Evolutionary conservation across 768 basidiomycete genomes (phyloP).

Genomic region (Leucogyrophana mollusca): DNA sequence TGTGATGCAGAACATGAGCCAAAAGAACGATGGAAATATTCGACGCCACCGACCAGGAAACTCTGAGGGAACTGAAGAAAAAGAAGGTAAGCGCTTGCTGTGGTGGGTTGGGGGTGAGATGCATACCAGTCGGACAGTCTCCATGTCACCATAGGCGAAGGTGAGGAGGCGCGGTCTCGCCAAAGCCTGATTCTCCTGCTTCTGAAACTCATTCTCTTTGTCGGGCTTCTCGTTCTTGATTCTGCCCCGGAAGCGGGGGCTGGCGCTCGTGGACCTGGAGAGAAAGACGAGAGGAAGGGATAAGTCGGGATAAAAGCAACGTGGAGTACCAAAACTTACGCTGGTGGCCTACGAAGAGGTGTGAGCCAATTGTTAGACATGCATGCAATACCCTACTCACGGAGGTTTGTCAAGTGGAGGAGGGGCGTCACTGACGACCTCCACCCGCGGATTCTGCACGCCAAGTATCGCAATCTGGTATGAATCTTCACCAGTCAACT

Average conservation of each 20-base stretch:
- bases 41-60: slow-evolving; percentile 49
- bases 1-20: slow-evolving; percentile 7
- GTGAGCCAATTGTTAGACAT: slow-evolving; percentile 9
- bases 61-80: slow-evolving; percentile 60
- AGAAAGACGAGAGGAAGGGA: slow-evolving; percentile 36
- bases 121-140: slow-evolving; percentile 70
- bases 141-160: slow-evolving; percentile 81
- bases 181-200: slow-evolving; percentile 62
- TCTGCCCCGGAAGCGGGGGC: slow-evolving; percentile 61
- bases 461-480: slow-evolving; percentile 88
- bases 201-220: slow-evolving; percentile 63
- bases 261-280: slow-evolving; percentile 64
- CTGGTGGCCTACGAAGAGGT: slow-evolving; percentile 39
- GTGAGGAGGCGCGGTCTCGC: slow-evolving; percentile 76
- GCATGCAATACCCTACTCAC: slow-evolving; percentile 55
- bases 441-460: slow-evolving; percentile 78
- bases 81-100: slow-evolving; percentile 1
- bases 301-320: slow-evolving; percentile 20
- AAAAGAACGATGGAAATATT: too few species aligned
- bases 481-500: slow-evolving; percentile 85
- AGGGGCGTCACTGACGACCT: slow-evolving; percentile 82
- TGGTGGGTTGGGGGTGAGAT: not conserved
- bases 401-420: slow-evolving; percentile 83
- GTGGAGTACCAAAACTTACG: slow-evolving; percentile 45
- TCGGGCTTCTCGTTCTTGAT: slow-evolving; percentile 62